Evolutionary conservation across 179 eudicot genomes (phyloP), one percentile per base, ranked within the genome.

Genomic region (Drosera spatulata): DNA sequence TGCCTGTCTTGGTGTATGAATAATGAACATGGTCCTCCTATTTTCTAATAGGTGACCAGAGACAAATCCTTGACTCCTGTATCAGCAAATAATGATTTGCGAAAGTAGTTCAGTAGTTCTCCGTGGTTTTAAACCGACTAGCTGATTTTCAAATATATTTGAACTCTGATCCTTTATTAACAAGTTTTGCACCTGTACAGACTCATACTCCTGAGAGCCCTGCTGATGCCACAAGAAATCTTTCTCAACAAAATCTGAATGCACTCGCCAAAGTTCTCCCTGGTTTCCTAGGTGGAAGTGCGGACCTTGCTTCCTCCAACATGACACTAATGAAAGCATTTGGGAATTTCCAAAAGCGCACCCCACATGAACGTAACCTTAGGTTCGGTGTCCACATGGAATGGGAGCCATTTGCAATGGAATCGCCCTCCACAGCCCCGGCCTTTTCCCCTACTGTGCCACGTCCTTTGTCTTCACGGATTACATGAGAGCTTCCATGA

Each of bases 351-450:
- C 99, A 93, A 59, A 93, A 93, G 78, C 73, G 71, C 56, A 84
- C 95, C 5, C 95, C 99, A 2, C 95, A 86, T 69, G 97, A 93
- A 57, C 86, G 99, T 22, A 93, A 93, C 66, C 61, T 93, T 41
- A 73, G 99, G 15, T 93, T 93, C 66, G 99, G 99, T 53, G 99
- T 93, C 15, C 84, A 58, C 98, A 91, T 54, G 85, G 85, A 53
- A 91, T 91, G 98, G 98, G 95, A 68, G 81, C 95, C 55, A 91
- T 91, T 42, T 82, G 89, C 71, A 91, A 91, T n/a, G 98, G 95
- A 4, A 88, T 91, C 59, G 96, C 86, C 56, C 87, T 75, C 39
- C 99, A 93, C 83, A 73, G 80, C 81, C 95, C 93, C 3, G 99
- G 97, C 55, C 56, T 89, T 55, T 75, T 93, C 49, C 97, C 99